These are phyloP conservation scores for Aspergillus egyptiacus DNA, from an alignment of 495 filamentous ascomycete species.

Conservation along the genomic window DNA sequence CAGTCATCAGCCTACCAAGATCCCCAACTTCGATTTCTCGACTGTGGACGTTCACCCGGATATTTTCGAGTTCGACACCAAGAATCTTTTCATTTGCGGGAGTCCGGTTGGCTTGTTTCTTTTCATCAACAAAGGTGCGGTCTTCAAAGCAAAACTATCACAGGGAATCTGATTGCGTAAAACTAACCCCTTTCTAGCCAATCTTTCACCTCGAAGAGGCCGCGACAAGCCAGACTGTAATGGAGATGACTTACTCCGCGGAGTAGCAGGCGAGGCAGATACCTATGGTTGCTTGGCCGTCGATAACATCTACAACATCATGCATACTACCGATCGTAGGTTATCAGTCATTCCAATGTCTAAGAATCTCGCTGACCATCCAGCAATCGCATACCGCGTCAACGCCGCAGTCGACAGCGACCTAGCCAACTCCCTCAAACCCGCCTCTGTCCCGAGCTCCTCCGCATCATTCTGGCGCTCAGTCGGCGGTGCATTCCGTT, in stretches of 20 bases:
- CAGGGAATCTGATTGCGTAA: not conserved
- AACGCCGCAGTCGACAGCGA: slow-evolving; percentile 81
- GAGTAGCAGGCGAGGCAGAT: slow-evolving; percentile 68
- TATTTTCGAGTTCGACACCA: slow-evolving; percentile 86
- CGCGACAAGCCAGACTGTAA: slow-evolving; percentile 69
- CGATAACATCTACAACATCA: slow-evolving; percentile 94
- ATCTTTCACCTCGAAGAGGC: slow-evolving; percentile 70
- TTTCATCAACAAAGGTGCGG: slow-evolving; percentile 66
- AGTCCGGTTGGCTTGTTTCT: slow-evolving; percentile 92
- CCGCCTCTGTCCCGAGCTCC: slow-evolving; percentile 69
- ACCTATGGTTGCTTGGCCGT: slow-evolving; percentile 86
- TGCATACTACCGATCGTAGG: slow-evolving; percentile 58
- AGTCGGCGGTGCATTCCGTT: slow-evolving; percentile 58
- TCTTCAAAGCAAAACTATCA: not conserved
- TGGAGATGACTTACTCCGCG: slow-evolving; percentile 53
- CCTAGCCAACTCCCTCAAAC: slow-evolving; percentile 70
- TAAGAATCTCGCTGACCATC: slow-evolving; percentile 31
- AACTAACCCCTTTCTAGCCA: slow-evolving; percentile 37
- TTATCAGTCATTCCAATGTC: not conserved
- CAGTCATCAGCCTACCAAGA: slow-evolving; percentile 72
- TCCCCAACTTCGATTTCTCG: slow-evolving; percentile 52
- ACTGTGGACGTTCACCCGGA: slow-evolving; percentile 45
- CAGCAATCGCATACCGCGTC: slow-evolving; percentile 79
- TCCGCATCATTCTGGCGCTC: slow-evolving; percentile 60
- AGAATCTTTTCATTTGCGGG: slow-evolving; percentile 83